Evolutionary conservation across 177 flowering plant species (phyloP), one percentile per base, ranked within the genome.

Genomic region (Telopea speciosissima): DNA sequence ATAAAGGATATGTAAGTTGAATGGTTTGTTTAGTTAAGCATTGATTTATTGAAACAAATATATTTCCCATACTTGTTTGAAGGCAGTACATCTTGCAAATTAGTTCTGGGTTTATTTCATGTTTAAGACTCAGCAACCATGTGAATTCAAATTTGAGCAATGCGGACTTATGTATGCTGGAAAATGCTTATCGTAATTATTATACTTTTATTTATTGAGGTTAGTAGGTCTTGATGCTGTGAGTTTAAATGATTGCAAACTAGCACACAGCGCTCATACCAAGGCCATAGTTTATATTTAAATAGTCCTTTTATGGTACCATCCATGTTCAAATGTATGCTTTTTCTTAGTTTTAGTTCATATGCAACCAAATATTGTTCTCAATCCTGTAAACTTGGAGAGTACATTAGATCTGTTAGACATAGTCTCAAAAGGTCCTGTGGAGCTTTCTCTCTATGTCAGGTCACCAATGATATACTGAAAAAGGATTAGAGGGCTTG

Each of bases 1-100:
- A 90, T 65, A 85, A 86, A 85, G 98, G 98, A 91, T 82, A 85
- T 87, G 97, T 91, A 83, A 76, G 97, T 62, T 72, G 66, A 45
- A 25, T 22, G 62, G 19, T n/a, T 52, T 25, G 71, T 56, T 56
- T 40, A 59, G 12, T 66, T 61, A n/a, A 56, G 25, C 62, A 58
- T 25, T 72, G 54, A 31, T 62, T 26, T 56, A 10, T 28, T 10
- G 24, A 49, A 4, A 13, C 19, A 68, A 26, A 49, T 7, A 40
- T 22, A 2, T 24, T 67, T 23, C 17, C 42, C 21, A n/a, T 11
- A 13, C 28, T 26, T 70, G 11, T 24, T 52, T 16, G n/a, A 19
- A 45, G 31, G n/a, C 7, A 21, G 24, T 1, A 70, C 17, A 5
- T 49, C 16, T 63, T 70, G 40, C 40, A 36, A 36, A 5, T 31